phyloP scores from a whole-genome alignment of 345 rosid species.

The Gossypium bickii region DNA sequence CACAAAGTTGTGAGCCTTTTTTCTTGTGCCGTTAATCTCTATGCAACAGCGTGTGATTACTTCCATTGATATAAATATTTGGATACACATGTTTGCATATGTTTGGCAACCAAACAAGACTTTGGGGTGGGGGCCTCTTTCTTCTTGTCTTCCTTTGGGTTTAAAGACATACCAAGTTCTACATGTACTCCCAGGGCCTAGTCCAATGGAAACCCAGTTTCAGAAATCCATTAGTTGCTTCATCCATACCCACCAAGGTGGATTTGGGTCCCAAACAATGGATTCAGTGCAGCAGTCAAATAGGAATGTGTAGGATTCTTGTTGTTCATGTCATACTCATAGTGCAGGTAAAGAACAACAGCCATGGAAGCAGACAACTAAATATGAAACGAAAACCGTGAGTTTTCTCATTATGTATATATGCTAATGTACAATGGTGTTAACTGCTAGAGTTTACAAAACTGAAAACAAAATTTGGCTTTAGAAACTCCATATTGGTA shows the following conservation, averaged over 20 bases:
- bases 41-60: too few relatives aligned
- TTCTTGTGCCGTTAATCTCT: too few relatives aligned
- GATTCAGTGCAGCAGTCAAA: background rate
- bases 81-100: too few relatives aligned
- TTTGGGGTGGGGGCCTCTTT: too few relatives aligned
- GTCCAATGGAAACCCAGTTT: background rate
- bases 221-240: background rate
- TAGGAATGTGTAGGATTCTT: background rate
- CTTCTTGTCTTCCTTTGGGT: background rate
- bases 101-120: too few relatives aligned
- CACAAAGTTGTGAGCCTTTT: too few relatives aligned
- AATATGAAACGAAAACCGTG: background rate
- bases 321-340: background rate
- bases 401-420: background rate
- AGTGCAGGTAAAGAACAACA: background rate
- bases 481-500: conserved; percentile 15
- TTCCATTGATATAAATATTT: too few relatives aligned
- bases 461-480: background rate
- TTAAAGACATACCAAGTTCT: background rate
- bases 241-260: background rate
- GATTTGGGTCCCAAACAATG: background rate
- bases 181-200: background rate
- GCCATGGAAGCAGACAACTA: background rate
- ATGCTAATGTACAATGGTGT: background rate
- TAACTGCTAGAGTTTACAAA: background rate